Conservation (phyloP, 192 early-diverging fungal genomes). For the Coemansia sp. region DNA sequence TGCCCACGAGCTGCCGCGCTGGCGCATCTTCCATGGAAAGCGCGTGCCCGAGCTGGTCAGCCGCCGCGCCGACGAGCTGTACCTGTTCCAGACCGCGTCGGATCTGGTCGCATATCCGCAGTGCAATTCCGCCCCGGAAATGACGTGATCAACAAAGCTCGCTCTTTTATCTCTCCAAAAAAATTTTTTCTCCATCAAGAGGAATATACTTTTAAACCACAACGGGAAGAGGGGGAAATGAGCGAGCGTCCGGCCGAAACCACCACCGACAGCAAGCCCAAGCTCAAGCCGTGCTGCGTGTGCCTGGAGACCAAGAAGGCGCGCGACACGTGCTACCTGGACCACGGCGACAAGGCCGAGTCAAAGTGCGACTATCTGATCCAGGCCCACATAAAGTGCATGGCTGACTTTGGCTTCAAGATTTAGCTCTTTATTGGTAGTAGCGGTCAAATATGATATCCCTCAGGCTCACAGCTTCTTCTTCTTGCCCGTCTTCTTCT, state of each 20-base stretch:
- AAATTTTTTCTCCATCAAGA: neutral
- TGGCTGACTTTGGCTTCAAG: conserved; percentile 93
- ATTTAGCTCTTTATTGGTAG: conserved; percentile 47
- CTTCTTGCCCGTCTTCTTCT: conserved; percentile 10
- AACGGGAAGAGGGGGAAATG: too few species aligned
- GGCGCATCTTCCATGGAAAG: neutral
- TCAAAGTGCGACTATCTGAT: conserved; percentile 86
- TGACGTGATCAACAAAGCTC: neutral
- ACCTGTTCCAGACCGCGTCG: conserved; percentile 12
- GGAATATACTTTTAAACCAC: too few species aligned
- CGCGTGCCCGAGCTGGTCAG: neutral
- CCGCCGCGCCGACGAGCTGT: conserved; percentile 8
- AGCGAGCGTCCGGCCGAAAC: too few species aligned
- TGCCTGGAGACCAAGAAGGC: conserved; percentile 92
- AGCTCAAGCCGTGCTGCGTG: conserved; percentile 89
- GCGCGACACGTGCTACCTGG: conserved; percentile 85
- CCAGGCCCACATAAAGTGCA: conserved; percentile 81
- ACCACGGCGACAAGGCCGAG: conserved; percentile 65
- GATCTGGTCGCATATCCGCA: neutral
- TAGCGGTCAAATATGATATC: neutral
- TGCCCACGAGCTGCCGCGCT: conserved; percentile 5
- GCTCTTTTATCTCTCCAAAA: neutral
- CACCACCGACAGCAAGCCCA: neutral
- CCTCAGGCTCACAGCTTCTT: conserved; percentile 32
- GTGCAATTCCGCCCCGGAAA: too few species aligned